Conservation (phyloP, 805 yeast species). For the Pichia pseudocactophila region DNA sequence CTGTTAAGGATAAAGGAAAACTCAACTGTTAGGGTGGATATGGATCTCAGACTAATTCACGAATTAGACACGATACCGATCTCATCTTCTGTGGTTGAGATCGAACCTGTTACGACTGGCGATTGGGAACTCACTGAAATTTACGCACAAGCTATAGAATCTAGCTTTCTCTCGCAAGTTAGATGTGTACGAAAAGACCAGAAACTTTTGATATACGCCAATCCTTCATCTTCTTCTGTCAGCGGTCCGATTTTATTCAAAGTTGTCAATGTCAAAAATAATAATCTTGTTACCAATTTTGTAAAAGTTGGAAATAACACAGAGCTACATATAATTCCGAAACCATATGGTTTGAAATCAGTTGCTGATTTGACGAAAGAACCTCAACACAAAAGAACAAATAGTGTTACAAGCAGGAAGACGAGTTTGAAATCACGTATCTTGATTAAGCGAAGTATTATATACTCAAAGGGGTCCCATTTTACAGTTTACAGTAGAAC, state of each 20-base stretch:
- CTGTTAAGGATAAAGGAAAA: conserved; percentile 38
- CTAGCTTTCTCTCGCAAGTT: conserved; percentile 66
- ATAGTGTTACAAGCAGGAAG: conserved; percentile 25
- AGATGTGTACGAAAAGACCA: conserved; percentile 60
- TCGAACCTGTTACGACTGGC: conserved; percentile 67
- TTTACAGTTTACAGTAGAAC: conserved; percentile 4
- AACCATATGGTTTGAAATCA: conserved; percentile 23
- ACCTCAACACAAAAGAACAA: conserved; percentile 17
- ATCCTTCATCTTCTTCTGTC: conserved; percentile 41
- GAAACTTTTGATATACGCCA: conserved; percentile 59
- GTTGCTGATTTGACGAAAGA: conserved; percentile 16
- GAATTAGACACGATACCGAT: conserved; percentile 13
- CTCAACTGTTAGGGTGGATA: conserved; percentile 31
- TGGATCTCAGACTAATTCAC: conserved; percentile 31
- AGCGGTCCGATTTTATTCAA: conserved; percentile 44
- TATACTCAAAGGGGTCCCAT: neutral
- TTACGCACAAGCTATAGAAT: conserved; percentile 70
- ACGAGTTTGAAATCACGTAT: conserved; percentile 7
- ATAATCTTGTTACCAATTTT: conserved; percentile 18
- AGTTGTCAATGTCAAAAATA: conserved; percentile 37
- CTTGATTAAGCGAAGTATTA: conserved; percentile 3
- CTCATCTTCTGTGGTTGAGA: conserved; percentile 47
- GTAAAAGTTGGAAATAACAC: conserved; percentile 35
- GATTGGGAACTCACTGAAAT: conserved; percentile 92
- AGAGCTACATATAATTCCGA: conserved; percentile 59